Base-by-base conservation (phyloP, 441 rosid genomes). In the Geranium incanum region DNA sequence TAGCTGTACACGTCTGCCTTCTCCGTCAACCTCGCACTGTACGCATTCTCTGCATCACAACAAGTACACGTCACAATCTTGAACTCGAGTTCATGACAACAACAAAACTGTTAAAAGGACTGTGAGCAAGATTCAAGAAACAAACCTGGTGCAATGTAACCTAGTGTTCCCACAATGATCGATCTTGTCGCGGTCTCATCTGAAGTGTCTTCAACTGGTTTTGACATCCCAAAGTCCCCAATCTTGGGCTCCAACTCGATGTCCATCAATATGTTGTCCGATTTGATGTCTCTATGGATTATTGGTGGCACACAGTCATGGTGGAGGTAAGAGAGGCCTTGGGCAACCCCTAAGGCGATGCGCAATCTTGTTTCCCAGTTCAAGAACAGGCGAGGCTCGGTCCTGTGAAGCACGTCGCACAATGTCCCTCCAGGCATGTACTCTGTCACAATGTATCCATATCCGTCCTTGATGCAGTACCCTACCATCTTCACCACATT, bases 141-240 rank as follows among this genome's bases (percentile, higher is more conserved):
- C 72, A 21, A 57, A 77, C 86, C 87, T 78, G 89, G 86, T 76
- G 86, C 86, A n/a, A 86, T 86, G 69, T 84, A 84, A 36, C 86
- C 87, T 2, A 81, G 71, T 13, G 89, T 82, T 74, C 85, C 86
- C 0, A 74, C 82, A 9, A 81, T 76, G n/a, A 68, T 68, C 4
- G 86, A 86, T 79, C 71, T 82, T 68, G 78, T 74, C 57, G 84
- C 73, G 70, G 74, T 70, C 3, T 76, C 76, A 71, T 78, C 74
- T 5, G 8, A 5, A 38, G 80, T 71, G 38, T 71, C 81, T 21
- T 15, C n/a, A 37, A 82, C 72, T 60, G 81, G 72, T 68, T 81
- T 86, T 3, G 83, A 81, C 39, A 69, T 74, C 48, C 89, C 84
- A n/a, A 86, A 81, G 71, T 86, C 85, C 11, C 83, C 85, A 57